phyloP scores from a whole-genome alignment of 2,329 filamentous ascomycete genomes.

The Fusarium concolor region DNA sequence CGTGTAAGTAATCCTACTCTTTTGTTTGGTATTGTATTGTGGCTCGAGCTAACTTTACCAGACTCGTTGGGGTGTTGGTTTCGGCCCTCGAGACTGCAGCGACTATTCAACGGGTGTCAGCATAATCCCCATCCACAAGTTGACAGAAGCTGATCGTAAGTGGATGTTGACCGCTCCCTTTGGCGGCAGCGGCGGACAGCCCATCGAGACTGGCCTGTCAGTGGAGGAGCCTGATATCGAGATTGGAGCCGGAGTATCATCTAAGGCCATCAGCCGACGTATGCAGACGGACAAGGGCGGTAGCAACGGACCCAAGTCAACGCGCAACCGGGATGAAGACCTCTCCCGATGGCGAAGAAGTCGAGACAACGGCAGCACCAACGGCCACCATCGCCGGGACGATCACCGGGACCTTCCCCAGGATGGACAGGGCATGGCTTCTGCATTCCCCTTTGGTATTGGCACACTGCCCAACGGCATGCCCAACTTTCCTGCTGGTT shows the following conservation, averaged over 20 bases:
- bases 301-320: conserved; percentile 72
- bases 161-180: conserved; percentile 96
- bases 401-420: conserved; percentile 40
- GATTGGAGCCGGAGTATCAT: conserved; percentile 96
- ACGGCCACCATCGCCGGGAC: conserved; percentile 38
- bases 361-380: conserved; percentile 46
- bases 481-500: conserved; percentile 56
- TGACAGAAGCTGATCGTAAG: conserved; percentile 96
- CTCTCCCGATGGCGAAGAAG: conserved; percentile 50
- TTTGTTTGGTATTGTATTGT: conserved; percentile 10
- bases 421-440: conserved; percentile 42
- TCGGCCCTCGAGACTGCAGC: conserved; percentile 95
- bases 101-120: conserved; percentile 94
- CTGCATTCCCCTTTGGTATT: conserved; percentile 55
- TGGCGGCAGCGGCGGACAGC: conserved; percentile 87
- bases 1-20: conserved; percentile 65
- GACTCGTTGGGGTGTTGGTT: conserved; percentile 98
- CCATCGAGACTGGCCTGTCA: conserved; percentile 84
- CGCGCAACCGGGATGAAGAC: conserved; percentile 58
- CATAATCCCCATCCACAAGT: conserved; percentile 88
- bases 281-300: conserved; percentile 77
- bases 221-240: conserved; percentile 99
- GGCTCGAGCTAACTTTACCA: conserved; percentile 53
- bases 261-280: conserved; percentile 81
- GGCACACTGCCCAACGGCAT: conserved; percentile 57